Evolutionary conservation across 495 filamentous ascomycete species (phyloP).

Genomic region (Annulohypoxylon nitens): DNA sequence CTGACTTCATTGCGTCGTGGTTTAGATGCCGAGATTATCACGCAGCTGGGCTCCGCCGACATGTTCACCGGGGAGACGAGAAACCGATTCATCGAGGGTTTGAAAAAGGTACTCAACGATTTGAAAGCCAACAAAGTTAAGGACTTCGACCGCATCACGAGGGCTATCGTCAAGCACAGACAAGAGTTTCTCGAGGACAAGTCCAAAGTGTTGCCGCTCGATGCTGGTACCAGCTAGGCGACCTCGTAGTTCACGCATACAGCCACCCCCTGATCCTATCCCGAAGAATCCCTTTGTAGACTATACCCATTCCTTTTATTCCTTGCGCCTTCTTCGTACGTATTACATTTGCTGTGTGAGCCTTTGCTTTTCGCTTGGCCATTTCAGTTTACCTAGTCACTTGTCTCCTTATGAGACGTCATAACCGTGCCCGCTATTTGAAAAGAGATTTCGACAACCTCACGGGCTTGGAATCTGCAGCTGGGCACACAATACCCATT

Average conservation of each 20-base stretch:
- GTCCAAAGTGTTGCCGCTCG: constrained; percentile 63
- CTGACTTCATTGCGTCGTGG: constrained; percentile 72
- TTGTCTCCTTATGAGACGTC: constrained; percentile 23
- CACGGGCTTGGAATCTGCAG: constrained; percentile 13
- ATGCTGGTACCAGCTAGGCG: constrained; percentile 48
- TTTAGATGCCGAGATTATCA: constrained; percentile 87
- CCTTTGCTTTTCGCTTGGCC: constrained; percentile 28
- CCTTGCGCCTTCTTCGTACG: constrained; percentile 21
- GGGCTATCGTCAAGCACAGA: constrained; percentile 86
- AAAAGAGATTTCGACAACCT: constrained; percentile 16
- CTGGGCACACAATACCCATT: constrained; percentile 13
- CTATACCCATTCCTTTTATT: constrained; percentile 17
- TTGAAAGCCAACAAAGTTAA: constrained; percentile 79
- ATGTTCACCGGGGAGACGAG: constrained; percentile 77
- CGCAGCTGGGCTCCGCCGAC: constrained; percentile 82
- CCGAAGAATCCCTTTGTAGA: constrained; percentile 45
- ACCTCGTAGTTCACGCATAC: constrained; percentile 51
- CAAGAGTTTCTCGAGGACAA: constrained; percentile 64
- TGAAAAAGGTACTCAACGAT: constrained; percentile 80
- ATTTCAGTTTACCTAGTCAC: constrained; percentile 28
- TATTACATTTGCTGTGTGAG: constrained; percentile 25
- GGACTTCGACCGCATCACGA: constrained; percentile 84
- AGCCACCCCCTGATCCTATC: constrained; percentile 30
- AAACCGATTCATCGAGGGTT: constrained; percentile 77
- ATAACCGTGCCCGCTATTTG: constrained; percentile 16